phyloP scores from a whole-genome alignment of 306 rosid genomes.

The Rosa chinensis region DNA sequence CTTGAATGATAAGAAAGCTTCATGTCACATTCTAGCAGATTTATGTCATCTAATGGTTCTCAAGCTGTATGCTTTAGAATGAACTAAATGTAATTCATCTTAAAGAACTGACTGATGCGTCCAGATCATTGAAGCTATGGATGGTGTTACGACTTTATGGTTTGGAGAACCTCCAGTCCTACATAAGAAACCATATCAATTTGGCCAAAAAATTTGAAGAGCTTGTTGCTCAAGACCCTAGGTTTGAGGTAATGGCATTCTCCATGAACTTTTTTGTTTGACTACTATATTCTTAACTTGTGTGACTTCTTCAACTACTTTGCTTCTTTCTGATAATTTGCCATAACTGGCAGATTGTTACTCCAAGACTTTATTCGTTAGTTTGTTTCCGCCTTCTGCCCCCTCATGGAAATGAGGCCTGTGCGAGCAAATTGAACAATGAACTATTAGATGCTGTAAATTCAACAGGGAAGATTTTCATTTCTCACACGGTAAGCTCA shows the following conservation, averaged over 20 bases:
- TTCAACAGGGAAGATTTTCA: conserved; percentile 67
- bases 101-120: conserved; percentile 18
- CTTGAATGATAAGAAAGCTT: background rate
- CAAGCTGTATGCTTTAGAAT: background rate
- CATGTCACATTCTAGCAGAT: background rate
- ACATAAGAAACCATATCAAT: conserved; percentile 70
- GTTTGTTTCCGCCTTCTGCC: conserved; percentile 85
- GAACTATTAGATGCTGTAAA: conserved; percentile 68
- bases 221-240: conserved; percentile 62
- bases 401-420: conserved; percentile 40
- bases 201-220: conserved; percentile 72
- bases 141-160: conserved; percentile 92
- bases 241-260: conserved; percentile 66
- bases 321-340: conserved; percentile 15
- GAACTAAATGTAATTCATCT: background rate
- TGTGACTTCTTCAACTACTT: background rate
- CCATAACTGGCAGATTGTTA: conserved; percentile 45
- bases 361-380: conserved; percentile 72
- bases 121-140: conserved; percentile 89
- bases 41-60: background rate
- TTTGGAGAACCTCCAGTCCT: conserved; percentile 63
- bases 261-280: background rate
- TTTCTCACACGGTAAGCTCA: conserved; percentile 82
- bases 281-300: background rate
- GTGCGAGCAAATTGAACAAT: conserved; percentile 55